Evolutionary conservation across 495 filamentous ascomycete genomes (phyloP), one percentile per base, ranked within the genome.

Genomic region (Evansstolkia leycettana): DNA sequence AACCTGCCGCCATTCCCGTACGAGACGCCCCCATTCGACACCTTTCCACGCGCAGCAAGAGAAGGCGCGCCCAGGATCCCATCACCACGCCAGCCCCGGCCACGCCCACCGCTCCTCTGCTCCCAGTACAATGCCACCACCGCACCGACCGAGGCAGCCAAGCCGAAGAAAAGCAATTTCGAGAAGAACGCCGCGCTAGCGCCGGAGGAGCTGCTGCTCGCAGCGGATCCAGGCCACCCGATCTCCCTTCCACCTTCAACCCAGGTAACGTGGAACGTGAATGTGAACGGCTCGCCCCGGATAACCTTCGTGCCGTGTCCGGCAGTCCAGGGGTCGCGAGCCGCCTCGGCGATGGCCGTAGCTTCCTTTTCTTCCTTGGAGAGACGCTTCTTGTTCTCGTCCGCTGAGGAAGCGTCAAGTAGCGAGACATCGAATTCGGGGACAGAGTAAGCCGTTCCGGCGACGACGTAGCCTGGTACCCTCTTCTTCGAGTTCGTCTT

Each of bases 251-350:
- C 77, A 2, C 75, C 81, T 13, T 82, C 78, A 47, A 92, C 79
- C 90, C 90, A 98, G 23, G 82, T 67, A 24, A 96, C 78, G 37
- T 71, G 76, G 45, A 98, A 82, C 31, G 69, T 73, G 45, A 96
- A 69, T 1, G 85, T 76, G 17, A 98, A 60, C 16, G 78, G 75
- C 49, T 94, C 85, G 5, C 88, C 88, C 46, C 94, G 93, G 15
- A 95, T 69, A 17, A 98, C 68, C 38, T 78, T 75, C 17, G 63
- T 67, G 11, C 66, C 62, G 19, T 67, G 63, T 0, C 63, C 63
- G 0, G 55, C 42, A 2, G 61, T 65, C 63, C 63, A 67, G n/a
- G 63, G 63, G 8, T 65, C 55, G 10, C 54, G 49, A 19, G 63
- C 63, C 7, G 48, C 58, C 38, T 57, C 56, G 9, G 52, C 46